Evolutionary conservation across 768 basidiomycete genomes (phyloP).

Genomic region (Leccinum fibrillosum): DNA sequence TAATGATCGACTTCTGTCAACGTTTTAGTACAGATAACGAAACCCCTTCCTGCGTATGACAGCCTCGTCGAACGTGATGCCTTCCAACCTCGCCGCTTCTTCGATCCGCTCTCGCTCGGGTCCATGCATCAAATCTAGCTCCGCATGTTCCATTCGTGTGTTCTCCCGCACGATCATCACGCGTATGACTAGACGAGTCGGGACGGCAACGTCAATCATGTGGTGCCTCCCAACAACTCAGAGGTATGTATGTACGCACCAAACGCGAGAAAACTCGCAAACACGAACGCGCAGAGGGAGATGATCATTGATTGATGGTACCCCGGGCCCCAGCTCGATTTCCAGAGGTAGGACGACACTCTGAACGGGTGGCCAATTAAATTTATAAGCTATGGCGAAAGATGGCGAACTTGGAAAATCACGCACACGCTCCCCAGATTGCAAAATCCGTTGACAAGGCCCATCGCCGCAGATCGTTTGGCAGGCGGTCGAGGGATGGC

Average conservation of each 20-base stretch:
- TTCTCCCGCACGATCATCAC: background rate
- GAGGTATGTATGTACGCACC: background rate
- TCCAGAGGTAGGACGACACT: background rate
- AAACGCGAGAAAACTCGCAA: background rate
- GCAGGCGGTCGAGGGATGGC: background rate
- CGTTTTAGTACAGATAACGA: background rate
- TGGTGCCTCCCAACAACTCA: background rate
- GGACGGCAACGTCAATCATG: background rate
- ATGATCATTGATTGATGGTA: background rate
- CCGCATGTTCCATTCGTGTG: background rate
- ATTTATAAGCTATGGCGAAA: background rate
- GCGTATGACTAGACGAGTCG: background rate
- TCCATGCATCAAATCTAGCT: background rate
- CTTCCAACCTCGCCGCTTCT: background rate
- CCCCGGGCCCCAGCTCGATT: background rate
- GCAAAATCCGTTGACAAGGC: background rate
- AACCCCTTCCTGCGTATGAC: background rate
- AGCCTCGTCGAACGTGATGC: background rate
- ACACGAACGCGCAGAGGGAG: background rate
- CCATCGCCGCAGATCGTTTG: background rate
- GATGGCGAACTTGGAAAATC: too few species aligned
- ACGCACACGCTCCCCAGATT: background rate
- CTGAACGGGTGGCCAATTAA: background rate
- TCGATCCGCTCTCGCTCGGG: background rate
- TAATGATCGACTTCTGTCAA: background rate